Base-by-base conservation (phyloP, 2,329 filamentous ascomycete genomes). In the Neofusicoccum cordaticola region DNA sequence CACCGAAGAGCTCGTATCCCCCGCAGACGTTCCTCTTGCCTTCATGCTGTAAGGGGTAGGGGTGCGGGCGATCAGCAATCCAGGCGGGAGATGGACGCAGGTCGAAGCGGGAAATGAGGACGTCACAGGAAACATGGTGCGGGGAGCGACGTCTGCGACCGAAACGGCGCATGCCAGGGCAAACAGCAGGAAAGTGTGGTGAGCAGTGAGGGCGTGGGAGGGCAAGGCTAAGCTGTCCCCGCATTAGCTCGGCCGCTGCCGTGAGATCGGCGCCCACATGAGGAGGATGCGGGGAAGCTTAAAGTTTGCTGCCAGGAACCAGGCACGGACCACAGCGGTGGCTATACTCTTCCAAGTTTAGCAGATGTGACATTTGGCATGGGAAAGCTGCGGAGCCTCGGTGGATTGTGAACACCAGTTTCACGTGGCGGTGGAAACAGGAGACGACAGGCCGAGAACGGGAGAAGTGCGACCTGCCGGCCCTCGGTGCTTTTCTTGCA, bases 221-320 rank as follows among this genome's bases (percentile, higher is more conserved):
- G 31, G 3, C 22, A 60, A 13, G 42, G 56, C 56, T 37, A 60
- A 60, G 56, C 56, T 17, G 27, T 57, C 3, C 52, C 22, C 22
- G 34, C 52, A 22, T 44, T 57, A 60, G 56, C 56, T 60, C 41
- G 56, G 41, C 41, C 27, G 37, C 37, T 44, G 58, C 44, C 35
- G 34, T n/a, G 22, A 17, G 41, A 45, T 35, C 19, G 22, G 39
- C 22, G 17, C 11, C 56, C 65, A 34, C 45, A 63, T 31, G 34
- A 39, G 31, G 58, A 60, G 27, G 27, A 34, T 67, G 63, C 63
- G 65, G 65, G 65, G 65, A 65, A 67, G 61, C 50, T 63, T 63
- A 47, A 57, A 52, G 27, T 65, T 47, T 31, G 37, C 62, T 50
- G 47, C 52, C 65, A 65, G 65, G 65, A 52, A 67, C 65, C 53